Evolutionary conservation across 257 asterid species (phyloP).

Genomic region (Salvia miltiorrhiza): DNA sequence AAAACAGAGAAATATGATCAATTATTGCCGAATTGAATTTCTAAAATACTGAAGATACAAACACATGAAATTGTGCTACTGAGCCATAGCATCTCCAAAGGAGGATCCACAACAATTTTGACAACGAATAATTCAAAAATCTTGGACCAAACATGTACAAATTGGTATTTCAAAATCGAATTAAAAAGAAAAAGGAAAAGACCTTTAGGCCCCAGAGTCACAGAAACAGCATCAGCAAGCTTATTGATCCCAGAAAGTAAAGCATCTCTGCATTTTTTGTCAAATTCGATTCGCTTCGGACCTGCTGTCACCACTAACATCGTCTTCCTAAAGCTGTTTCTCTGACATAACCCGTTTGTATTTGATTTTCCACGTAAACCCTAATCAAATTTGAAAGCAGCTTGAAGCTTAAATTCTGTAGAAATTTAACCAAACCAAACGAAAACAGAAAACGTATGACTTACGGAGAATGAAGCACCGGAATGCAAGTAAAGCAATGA

Average conservation of each 20-base stretch:
- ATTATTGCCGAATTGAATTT: background rate
- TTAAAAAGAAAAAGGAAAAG: background rate
- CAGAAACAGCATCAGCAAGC: conserved; percentile 95
- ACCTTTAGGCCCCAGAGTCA: conserved; percentile 94
- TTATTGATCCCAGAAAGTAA: conserved; percentile 85
- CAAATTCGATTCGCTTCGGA: conserved; percentile 76
- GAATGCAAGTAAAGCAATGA: conserved; percentile 32
- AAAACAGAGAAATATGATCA: background rate
- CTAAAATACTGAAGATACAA: background rate
- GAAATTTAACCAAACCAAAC: background rate
- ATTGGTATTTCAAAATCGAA: background rate
- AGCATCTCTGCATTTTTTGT: conserved; percentile 62
- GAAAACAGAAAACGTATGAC: background rate
- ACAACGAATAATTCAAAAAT: background rate
- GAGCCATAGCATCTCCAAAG: background rate
- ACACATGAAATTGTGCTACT: background rate
- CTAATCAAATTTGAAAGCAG: conserved; percentile 30
- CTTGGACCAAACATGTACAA: background rate
- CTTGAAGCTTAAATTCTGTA: background rate
- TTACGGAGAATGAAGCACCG: conserved; percentile 37
- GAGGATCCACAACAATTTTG: background rate
- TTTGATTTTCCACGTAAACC: conserved; percentile 33
- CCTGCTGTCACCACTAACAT: conserved; percentile 66
- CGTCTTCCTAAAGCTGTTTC: conserved; percentile 22
- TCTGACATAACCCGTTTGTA: conserved; percentile 36